Evolutionary conservation across 768 basidiomycete species (phyloP).

Genomic region (Cubamyces sp.): DNA sequence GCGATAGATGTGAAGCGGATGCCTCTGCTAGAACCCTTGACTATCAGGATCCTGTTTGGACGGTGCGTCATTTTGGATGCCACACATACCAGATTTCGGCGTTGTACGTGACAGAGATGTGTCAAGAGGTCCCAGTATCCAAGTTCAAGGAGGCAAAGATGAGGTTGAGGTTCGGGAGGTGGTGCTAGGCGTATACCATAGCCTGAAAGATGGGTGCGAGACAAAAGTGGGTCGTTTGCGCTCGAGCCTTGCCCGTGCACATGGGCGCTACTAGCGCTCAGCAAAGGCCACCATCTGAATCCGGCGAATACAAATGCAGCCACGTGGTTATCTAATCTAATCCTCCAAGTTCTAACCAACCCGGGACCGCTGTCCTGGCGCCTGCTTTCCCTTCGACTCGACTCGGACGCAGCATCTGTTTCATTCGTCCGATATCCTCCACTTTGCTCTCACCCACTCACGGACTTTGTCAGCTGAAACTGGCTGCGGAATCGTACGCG

Average conservation of each 20-base stretch:
- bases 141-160: not conserved
- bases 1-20: too few species aligned
- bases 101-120: not conserved
- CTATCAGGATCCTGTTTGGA: not conserved
- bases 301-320: slow-evolving; percentile 15
- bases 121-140: not conserved
- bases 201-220: slow-evolving; percentile 6
- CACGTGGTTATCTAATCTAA: slow-evolving; percentile 28
- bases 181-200: slow-evolving; percentile 3
- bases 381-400: not conserved
- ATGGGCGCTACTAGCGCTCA: not conserved
- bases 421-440: not conserved
- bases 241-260: slow-evolving; percentile 2
- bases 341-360: not conserved
- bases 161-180: not conserved
- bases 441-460: not conserved
- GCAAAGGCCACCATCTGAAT: slow-evolving; percentile 6
- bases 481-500: not conserved
- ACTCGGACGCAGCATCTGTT: not conserved
- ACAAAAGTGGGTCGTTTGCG: slow-evolving; percentile 16
- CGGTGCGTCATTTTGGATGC: not conserved
- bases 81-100: not conserved
- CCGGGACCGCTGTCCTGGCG: slow-evolving; percentile 1
- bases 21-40: not conserved
- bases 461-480: not conserved